Evolutionary conservation across 2,329 filamentous ascomycete species (phyloP), one percentile per base, ranked within the genome.

Genomic region (Elsinoe arachidis): DNA sequence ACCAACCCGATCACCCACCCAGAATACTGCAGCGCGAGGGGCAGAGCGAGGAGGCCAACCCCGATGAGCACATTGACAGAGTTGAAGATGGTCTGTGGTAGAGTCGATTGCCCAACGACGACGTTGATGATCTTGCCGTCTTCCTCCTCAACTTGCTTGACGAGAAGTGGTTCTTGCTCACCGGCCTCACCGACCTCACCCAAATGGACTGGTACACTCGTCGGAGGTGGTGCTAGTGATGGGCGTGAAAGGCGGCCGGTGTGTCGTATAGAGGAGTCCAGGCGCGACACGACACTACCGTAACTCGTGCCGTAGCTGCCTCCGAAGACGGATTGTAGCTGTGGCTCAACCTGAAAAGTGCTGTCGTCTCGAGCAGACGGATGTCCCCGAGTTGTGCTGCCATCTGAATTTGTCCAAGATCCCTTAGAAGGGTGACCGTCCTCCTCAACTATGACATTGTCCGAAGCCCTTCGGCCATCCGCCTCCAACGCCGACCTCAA

Each of bases 1-100:
- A 79, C 61, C 66, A 95, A 78, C 55, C 93, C 93, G 60, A 90
- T 82, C 39, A 96, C 72, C 91, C 91, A 96, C 52, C 90, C 92
- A 11, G 88, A 85, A 70, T 95, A 90, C 66, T 85, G 89, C 66
- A 97, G 77, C 5, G 88, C 92, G 67, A 97, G 80, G 5, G 92
- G 93, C 56, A 99, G 76, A 70, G 89, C 95, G 53, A 99, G 78
- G 30, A 99, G 75, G 0, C 92, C 92, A 30, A 99, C 86, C 14
- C 91, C 91, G 60, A 96, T 92, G 59, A 96, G 76, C 53, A 95
- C 89, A 63, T 96, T 96, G 69, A 92, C 92, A 2, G 90, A 95
- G 73, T 99, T 99, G 78, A 97, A 95, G 61, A 96, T 81, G 5
- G 92, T 97, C 74, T 97, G 92, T 0, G 90, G 90, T 14, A 97